These are phyloP conservation scores for Stropharia rugosoannulata DNA, from an alignment of 768 basidiomycete species.

Conservation along the genomic window DNA sequence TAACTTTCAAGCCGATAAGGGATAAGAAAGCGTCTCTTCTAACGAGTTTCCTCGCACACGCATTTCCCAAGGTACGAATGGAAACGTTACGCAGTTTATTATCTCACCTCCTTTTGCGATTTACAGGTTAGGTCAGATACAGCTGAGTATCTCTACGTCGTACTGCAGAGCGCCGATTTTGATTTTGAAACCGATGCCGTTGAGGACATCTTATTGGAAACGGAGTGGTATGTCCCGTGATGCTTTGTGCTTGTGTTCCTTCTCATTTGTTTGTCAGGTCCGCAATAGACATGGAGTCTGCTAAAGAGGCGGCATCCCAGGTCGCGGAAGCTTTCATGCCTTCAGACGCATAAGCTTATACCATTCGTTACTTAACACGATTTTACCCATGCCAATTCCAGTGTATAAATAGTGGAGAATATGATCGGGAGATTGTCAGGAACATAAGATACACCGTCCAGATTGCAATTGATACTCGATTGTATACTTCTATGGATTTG, in stretches of 20 bases:
- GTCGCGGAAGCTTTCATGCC: conserved; percentile 35
- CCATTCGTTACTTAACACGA: background rate
- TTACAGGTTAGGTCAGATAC: conserved; percentile 74
- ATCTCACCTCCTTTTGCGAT: background rate
- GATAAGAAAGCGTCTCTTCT: conserved; percentile 45
- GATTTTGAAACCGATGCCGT: conserved; percentile 62
- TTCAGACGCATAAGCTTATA: background rate
- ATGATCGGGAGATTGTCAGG: too few relatives aligned
- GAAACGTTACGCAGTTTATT: conserved; percentile 4
- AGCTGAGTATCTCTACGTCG: conserved; percentile 81
- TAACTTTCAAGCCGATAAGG: conserved; percentile 50
- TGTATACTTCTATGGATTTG: too few relatives aligned
- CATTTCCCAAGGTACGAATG: conserved; percentile 70
- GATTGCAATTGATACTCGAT: too few relatives aligned
- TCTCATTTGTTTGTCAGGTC: conserved; percentile 40
- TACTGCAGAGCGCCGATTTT: conserved; percentile 69
- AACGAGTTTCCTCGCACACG: conserved; percentile 67
- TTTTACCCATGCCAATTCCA: too few relatives aligned
- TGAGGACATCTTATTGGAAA: conserved; percentile 74
- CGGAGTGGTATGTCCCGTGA: conserved; percentile 65
- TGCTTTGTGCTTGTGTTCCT: background rate
- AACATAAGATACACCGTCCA: too few relatives aligned
- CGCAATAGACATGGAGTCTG: conserved; percentile 34
- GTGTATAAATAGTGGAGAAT: too few relatives aligned
- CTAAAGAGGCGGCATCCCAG: conserved; percentile 39